phyloP scores from a whole-genome alignment of 2,329 filamentous ascomycete species.

The Massarina eburnea region DNA sequence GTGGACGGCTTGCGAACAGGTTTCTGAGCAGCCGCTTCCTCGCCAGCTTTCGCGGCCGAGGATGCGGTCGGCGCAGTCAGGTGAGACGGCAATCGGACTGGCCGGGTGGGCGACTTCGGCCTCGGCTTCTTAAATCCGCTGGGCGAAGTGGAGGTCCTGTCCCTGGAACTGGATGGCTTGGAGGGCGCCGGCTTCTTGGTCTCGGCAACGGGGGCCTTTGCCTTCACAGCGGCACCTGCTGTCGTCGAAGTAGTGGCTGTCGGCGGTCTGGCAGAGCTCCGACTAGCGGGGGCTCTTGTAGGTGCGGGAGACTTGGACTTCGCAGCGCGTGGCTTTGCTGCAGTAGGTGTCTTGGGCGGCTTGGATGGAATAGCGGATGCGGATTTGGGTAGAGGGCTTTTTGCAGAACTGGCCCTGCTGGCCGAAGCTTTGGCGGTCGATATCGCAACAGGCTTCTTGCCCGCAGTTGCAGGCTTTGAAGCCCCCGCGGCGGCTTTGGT shows the following conservation, averaged over 20 bases:
- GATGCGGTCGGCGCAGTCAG: constrained; percentile 70
- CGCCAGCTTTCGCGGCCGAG: constrained; percentile 64
- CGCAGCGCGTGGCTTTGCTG: constrained; percentile 23
- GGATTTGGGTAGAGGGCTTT: constrained; percentile 38
- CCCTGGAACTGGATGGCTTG: constrained; percentile 22
- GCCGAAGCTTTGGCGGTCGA: constrained; percentile 32
- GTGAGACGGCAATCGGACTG: constrained; percentile 66
- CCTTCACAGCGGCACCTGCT: constrained; percentile 24
- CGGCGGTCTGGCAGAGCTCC: constrained; percentile 28
- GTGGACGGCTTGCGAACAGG: constrained; percentile 43
- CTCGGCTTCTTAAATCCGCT: constrained; percentile 42
- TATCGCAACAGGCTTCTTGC: constrained; percentile 37
- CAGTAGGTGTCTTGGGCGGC: constrained; percentile 35
- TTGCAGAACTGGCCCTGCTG: constrained; percentile 27
- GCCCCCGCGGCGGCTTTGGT: constrained; percentile 11
- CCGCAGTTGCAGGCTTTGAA: constrained; percentile 18
- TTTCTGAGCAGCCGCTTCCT: constrained; percentile 41
- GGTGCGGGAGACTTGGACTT: constrained; percentile 24
- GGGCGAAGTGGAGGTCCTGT: constrained; percentile 22
- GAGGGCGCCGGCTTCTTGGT: constrained; percentile 26
- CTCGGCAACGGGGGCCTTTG: constrained; percentile 24
- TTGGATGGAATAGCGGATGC: constrained; percentile 16
- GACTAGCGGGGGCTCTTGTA: constrained; percentile 14
- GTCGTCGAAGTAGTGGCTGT: constrained; percentile 21
- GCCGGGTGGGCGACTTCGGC: constrained; percentile 66